These are phyloP conservation scores for Escovopsis sp. DNA, from an alignment of 2,329 filamentous ascomycete genomes.

Conservation along the genomic window DNA sequence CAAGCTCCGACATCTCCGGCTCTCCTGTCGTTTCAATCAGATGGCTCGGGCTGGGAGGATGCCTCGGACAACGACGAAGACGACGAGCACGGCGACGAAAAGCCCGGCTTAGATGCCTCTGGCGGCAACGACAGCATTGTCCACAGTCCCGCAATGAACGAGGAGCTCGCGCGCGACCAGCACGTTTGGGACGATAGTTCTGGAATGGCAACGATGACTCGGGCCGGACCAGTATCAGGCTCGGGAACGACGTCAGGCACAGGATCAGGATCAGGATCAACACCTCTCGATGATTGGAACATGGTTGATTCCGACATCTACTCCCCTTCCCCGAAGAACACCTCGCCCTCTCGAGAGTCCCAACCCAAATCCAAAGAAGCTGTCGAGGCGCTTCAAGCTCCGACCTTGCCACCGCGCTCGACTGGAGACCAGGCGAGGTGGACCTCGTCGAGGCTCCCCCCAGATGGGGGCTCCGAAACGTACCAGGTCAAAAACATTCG, in stretches of 20 bases:
- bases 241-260: slow-evolving; percentile 4
- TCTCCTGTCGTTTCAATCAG: slow-evolving; percentile 22
- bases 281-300: slow-evolving; percentile 33
- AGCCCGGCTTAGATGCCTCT: too few species aligned
- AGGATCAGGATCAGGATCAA: slow-evolving; percentile 6
- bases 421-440: slow-evolving; percentile 17
- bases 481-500: slow-evolving; percentile 87
- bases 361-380: neutral
- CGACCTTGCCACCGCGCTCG: slow-evolving; percentile 22
- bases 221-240: slow-evolving; percentile 8
- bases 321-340: too few species aligned
- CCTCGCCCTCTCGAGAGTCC: too few species aligned
- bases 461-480: slow-evolving; percentile 49
- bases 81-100: slow-evolving; percentile 5
- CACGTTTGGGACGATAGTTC: slow-evolving; percentile 37
- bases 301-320: slow-evolving; percentile 29
- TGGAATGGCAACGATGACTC: slow-evolving; percentile 27
- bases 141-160: slow-evolving; percentile 10
- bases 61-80: slow-evolving; percentile 14
- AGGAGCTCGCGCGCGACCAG: slow-evolving; percentile 25
- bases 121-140: too few species aligned
- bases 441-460: slow-evolving; percentile 26
- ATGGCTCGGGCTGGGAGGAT: slow-evolving; percentile 27
- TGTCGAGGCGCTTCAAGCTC: slow-evolving; percentile 13
- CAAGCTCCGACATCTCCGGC: slow-evolving; percentile 17